Evolutionary conservation across 2,329 filamentous ascomycete species (phyloP).

Genomic region (Pseudogymnoascus sp.): DNA sequence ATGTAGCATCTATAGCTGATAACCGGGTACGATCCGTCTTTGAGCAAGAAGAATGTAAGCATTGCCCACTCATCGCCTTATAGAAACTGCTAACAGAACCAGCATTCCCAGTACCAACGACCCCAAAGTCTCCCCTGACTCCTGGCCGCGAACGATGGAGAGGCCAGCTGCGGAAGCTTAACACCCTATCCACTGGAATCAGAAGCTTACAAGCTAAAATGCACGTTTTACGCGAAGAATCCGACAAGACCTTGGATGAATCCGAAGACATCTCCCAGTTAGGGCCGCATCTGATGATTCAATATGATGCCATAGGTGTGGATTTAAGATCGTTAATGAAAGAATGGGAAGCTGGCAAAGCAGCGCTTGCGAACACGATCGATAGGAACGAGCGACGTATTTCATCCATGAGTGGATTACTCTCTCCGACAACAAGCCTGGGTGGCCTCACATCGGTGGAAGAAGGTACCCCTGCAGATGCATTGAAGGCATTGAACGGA

Average conservation of each 20-base stretch:
- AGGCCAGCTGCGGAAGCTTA: conserved; percentile 80
- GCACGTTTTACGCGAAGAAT: conserved; percentile 85
- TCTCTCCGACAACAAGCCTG: conserved; percentile 57
- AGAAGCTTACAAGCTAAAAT: conserved; percentile 90
- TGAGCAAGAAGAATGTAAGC: conserved; percentile 71
- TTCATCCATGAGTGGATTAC: conserved; percentile 49
- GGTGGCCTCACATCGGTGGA: conserved; percentile 59
- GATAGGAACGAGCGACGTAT: conserved; percentile 70
- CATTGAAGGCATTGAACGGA: conserved; percentile 72
- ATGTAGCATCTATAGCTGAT: conserved; percentile 55
- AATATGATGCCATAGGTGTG: conserved; percentile 90
- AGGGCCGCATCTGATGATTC: conserved; percentile 70
- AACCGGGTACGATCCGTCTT: conserved; percentile 63
- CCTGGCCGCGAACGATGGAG: conserved; percentile 79
- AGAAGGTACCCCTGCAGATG: conserved; percentile 58
- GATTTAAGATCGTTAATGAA: conserved; percentile 75
- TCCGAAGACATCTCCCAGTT: conserved; percentile 68
- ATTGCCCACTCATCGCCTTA: background rate
- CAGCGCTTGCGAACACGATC: conserved; percentile 74
- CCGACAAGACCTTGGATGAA: conserved; percentile 69
- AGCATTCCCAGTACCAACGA: conserved; percentile 49
- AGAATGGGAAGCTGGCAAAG: conserved; percentile 82
- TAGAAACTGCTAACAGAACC: conserved; percentile 23
- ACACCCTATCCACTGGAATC: conserved; percentile 82
- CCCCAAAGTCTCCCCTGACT: conserved; percentile 55